These are phyloP conservation scores for Furcasterigmium sp. DNA, from an alignment of 2,329 filamentous ascomycete genomes.

Conservation along the genomic window DNA sequence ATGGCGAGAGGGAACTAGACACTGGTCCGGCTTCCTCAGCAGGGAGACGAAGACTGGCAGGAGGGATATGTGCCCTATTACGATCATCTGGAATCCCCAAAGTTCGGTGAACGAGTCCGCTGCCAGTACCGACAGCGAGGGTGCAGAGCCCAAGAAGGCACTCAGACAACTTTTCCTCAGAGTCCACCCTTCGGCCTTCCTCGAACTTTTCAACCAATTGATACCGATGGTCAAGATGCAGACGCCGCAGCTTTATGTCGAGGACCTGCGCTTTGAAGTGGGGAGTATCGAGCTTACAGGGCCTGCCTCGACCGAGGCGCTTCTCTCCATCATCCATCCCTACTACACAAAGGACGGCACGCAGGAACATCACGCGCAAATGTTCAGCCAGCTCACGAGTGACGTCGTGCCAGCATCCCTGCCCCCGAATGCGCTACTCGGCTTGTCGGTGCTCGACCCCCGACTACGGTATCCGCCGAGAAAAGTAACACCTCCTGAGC, in stretches of 20 bases:
- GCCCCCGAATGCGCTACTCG: constrained; percentile 63
- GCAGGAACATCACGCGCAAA: constrained; percentile 35
- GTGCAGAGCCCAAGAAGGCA: constrained; percentile 14
- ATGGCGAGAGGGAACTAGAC: constrained; percentile 57
- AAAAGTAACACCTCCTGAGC: constrained; percentile 34
- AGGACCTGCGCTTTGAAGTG: constrained; percentile 65
- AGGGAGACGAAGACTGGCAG: constrained; percentile 47
- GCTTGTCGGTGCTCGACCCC: constrained; percentile 73
- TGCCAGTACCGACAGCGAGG: constrained; percentile 1
- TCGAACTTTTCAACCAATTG: constrained; percentile 62
- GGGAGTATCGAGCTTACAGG: constrained; percentile 53
- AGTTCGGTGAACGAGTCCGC: no score
- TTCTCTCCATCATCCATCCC: constrained; percentile 63
- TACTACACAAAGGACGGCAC: constrained; percentile 28
- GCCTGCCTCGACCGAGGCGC: constrained; percentile 73
- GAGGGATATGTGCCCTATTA: constrained; percentile 65
- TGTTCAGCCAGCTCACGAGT: constrained; percentile 47
- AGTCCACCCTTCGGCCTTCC: constrained; percentile 76
- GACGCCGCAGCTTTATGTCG: constrained; percentile 56
- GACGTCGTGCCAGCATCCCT: constrained; percentile 66
- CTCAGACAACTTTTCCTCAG: constrained; percentile 58
- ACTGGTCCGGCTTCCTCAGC: constrained; percentile 44
- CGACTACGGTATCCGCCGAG: constrained; percentile 72
- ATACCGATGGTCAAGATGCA: constrained; percentile 52
- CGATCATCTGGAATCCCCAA: constrained; percentile 67